phyloP scores from a whole-genome alignment of 257 asterid genomes.

The Paulownia fortunei region DNA sequence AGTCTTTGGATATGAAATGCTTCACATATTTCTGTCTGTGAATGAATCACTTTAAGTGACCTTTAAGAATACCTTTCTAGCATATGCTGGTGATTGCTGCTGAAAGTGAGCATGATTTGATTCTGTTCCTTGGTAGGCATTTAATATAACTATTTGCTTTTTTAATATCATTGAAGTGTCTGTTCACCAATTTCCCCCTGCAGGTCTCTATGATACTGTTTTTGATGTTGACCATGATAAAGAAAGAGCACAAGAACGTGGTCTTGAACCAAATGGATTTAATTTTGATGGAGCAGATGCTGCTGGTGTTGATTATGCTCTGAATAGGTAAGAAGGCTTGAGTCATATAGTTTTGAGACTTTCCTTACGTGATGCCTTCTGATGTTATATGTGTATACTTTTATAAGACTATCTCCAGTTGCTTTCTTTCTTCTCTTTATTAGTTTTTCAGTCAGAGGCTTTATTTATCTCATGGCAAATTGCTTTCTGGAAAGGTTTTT shows the following conservation, averaged over 20 bases:
- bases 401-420: neutral
- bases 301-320: slow-evolving; percentile 95
- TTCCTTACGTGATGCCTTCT: neutral
- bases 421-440: neutral
- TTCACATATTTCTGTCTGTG: neutral
- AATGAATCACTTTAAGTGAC: neutral
- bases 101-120: neutral
- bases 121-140: neutral
- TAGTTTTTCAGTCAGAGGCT: neutral
- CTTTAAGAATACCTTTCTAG: neutral
- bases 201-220: slow-evolving; percentile 96
- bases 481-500: neutral
- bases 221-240: slow-evolving; percentile 91
- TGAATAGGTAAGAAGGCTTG: slow-evolving; percentile 66
- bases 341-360: neutral
- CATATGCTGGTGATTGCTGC: neutral
- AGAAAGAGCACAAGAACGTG: slow-evolving; percentile 78
- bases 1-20: neutral
- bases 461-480: neutral
- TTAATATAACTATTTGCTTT: neutral
- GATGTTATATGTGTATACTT: neutral
- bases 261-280: slow-evolving; percentile 94
- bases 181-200: slow-evolving; percentile 17
- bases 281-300: slow-evolving; percentile 96
- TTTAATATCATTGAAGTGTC: slow-evolving; percentile 2